Conservation (phyloP, 495 filamentous ascomycete species). For the Sabuloglossum arenarium region DNA sequence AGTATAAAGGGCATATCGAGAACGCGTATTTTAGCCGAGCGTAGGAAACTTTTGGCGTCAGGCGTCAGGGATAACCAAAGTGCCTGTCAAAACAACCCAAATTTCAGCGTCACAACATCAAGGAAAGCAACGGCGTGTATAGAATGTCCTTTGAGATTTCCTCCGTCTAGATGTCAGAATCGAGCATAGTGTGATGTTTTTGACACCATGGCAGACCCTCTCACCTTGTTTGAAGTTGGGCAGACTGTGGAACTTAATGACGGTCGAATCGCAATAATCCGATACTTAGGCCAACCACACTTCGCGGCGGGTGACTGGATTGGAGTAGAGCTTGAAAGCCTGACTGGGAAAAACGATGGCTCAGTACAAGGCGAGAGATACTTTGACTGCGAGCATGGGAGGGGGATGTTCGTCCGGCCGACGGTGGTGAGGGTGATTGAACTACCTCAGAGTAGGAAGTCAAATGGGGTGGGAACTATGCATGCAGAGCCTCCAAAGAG, state of each 20-base stretch:
- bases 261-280: conserved; percentile 54
- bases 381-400: conserved; percentile 59
- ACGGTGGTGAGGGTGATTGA: conserved; percentile 37
- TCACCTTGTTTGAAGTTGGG: conserved; percentile 19
- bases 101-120: neutral
- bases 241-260: conserved; percentile 50
- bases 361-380: conserved; percentile 75
- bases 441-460: conserved; percentile 25
- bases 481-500: conserved; percentile 12
- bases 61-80: neutral
- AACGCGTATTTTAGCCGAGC: neutral
- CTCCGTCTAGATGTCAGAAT: neutral
- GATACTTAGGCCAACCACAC: conserved; percentile 56
- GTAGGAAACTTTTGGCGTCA: neutral
- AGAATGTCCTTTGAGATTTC: neutral
- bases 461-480: neutral
- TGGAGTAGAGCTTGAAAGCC: conserved; percentile 68
- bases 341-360: conserved; percentile 88
- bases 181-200: neutral
- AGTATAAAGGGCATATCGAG: too few species aligned
- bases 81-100: neutral
- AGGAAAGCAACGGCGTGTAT: neutral
- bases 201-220: neutral
- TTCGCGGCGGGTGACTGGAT: conserved; percentile 77
- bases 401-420: conserved; percentile 79